Conservation (phyloP, 2,329 filamentous ascomycete species). For the Microsporum audouinii region DNA sequence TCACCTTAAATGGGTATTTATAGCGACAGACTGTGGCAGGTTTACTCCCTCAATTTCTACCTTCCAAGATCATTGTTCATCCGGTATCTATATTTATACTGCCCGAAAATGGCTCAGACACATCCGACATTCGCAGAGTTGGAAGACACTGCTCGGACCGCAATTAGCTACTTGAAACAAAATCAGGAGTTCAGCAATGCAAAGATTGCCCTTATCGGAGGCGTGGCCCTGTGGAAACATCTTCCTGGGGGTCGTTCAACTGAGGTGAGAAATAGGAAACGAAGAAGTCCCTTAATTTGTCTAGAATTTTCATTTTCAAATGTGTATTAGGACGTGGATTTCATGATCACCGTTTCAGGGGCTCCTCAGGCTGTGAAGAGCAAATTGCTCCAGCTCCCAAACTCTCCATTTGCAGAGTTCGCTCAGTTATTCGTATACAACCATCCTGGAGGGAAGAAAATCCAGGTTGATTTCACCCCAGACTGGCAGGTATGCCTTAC, state of each 20-base stretch:
- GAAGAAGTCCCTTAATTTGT: not conserved
- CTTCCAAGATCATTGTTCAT: too few species aligned
- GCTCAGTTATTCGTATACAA: slow-evolving; percentile 6
- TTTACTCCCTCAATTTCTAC: too few species aligned
- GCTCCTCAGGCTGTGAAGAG: slow-evolving; percentile 6
- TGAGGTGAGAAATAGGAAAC: not conserved
- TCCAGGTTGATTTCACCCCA: slow-evolving; percentile 9
- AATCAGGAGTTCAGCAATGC: slow-evolving; percentile 1
- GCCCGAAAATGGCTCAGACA: not conserved
- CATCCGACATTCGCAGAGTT: slow-evolving; percentile 3
- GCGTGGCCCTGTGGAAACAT: slow-evolving; percentile 5
- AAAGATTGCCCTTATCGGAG: slow-evolving; percentile 6
- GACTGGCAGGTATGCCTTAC: slow-evolving; percentile 7
- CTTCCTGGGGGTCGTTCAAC: slow-evolving; percentile 1
- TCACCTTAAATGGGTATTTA: too few species aligned
- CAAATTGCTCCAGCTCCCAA: slow-evolving; percentile 6
- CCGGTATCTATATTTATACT: not conserved
- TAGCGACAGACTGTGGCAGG: too few species aligned
- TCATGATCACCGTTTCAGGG: slow-evolving; percentile 6
- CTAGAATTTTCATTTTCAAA: not conserved
- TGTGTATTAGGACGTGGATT: slow-evolving; percentile 6
- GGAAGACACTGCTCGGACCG: slow-evolving; percentile 3
- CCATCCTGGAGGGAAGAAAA: not conserved
- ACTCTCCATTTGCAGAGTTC: slow-evolving; percentile 3
- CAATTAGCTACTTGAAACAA: not conserved